Conservation (phyloP, 805 yeast species). For the Teunomyces aglyptinius region DNA sequence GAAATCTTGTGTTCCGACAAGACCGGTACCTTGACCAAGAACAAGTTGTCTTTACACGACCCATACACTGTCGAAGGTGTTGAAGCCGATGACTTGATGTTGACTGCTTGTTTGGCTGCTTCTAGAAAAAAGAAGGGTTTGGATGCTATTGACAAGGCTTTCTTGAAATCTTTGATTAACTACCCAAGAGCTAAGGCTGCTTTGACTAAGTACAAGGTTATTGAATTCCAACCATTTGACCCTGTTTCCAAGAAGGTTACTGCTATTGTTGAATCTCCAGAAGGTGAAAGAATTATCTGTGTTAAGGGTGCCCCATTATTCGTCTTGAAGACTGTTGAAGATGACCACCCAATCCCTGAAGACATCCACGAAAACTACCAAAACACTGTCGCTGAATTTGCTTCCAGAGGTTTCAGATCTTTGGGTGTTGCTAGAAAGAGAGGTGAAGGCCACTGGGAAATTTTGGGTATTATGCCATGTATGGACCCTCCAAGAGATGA, state of each 20-base stretch:
- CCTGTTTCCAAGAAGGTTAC: conserved; percentile 97
- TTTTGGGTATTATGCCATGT: conserved; percentile 97
- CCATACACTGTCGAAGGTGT: conserved; percentile 98
- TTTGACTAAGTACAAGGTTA: conserved; percentile 88
- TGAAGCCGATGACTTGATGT: conserved; percentile 92
- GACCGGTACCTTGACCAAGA: conserved; percentile 97
- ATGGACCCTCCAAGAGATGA: conserved; percentile 99
- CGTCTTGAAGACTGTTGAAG: conserved; percentile 95
- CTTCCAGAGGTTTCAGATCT: conserved; percentile 97
- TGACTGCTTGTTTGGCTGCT: conserved; percentile 97
- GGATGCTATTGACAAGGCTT: conserved; percentile 96
- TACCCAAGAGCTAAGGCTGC: conserved; percentile 94
- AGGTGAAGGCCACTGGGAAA: conserved; percentile 98
- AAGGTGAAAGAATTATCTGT: conserved; percentile 91
- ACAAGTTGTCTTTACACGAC: conserved; percentile 92
- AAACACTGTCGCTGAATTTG: conserved; percentile 96
- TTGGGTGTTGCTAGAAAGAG: conserved; percentile 98
- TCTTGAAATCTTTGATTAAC: conserved; percentile 81
- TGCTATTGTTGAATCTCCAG: conserved; percentile 93
- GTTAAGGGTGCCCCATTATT: conserved; percentile 98
- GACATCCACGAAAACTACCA: conserved; percentile 91
- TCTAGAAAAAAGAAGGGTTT: conserved; percentile 97
- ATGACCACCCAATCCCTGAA: conserved; percentile 94
- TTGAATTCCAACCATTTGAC: conserved; percentile 96
- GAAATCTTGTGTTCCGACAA: conserved; percentile 97